phyloP scores from a whole-genome alignment of 768 basidiomycete genomes.

The Leucosporidium creatinivorum region DNA sequence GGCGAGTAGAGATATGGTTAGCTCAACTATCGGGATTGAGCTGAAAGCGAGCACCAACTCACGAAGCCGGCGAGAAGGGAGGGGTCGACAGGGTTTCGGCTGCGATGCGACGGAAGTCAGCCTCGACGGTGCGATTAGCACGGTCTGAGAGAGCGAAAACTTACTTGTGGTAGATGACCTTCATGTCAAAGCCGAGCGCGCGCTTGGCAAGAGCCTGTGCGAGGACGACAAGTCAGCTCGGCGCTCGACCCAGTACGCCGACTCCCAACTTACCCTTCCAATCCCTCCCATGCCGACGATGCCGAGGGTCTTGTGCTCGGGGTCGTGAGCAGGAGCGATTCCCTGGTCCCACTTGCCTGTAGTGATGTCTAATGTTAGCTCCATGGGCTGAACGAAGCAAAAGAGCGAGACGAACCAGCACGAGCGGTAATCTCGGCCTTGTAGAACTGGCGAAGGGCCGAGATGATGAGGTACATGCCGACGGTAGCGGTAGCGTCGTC shows the following conservation, averaged over 20 bases:
- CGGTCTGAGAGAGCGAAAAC: no score
- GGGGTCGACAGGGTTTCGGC: slow-evolving; percentile 51
- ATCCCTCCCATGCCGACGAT: slow-evolving; percentile 45
- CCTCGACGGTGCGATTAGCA: no score
- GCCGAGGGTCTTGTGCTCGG: slow-evolving; percentile 40
- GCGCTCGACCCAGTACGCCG: neutral
- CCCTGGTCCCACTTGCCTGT: slow-evolving; percentile 37
- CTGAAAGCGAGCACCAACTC: neutral
- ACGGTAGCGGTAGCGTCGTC: slow-evolving; percentile 81
- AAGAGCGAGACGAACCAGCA: neutral
- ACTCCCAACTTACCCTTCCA: slow-evolving; percentile 40
- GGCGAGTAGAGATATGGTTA: no score
- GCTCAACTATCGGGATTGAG: no score
- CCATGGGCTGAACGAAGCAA: neutral
- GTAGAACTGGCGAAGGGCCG: slow-evolving; percentile 65
- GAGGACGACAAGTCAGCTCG: neutral
- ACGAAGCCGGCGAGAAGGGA: slow-evolving; percentile 46
- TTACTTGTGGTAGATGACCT: slow-evolving; percentile 60
- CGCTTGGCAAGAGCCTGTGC: slow-evolving; percentile 46
- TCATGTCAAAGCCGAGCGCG: slow-evolving; percentile 74
- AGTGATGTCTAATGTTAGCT: neutral
- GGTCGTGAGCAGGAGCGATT: slow-evolving; percentile 37
- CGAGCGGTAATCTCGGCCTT: slow-evolving; percentile 51
- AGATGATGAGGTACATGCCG: slow-evolving; percentile 71
- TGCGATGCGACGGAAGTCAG: no score